Evolutionary conservation across 768 basidiomycete species (phyloP).

Genomic region (Hygrophorus pudorinus): DNA sequence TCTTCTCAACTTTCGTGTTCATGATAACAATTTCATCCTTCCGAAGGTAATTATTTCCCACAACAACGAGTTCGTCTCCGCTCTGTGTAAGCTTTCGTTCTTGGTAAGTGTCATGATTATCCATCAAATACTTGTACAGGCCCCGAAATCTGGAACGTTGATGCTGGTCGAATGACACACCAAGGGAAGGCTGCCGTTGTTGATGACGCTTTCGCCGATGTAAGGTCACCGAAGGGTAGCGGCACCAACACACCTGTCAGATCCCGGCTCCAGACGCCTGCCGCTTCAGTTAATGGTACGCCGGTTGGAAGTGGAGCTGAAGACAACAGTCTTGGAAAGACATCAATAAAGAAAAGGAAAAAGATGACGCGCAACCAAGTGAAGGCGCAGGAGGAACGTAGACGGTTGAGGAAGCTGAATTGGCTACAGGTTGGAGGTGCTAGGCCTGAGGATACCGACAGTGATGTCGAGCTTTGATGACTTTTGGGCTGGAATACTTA

Average conservation of each 20-base stretch:
- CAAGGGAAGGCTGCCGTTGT: slow-evolving; percentile 82
- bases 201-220: slow-evolving; percentile 74
- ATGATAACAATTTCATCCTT: slow-evolving; percentile 12
- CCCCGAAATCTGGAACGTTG: slow-evolving; percentile 93
- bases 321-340: slow-evolving; percentile 33
- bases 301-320: slow-evolving; percentile 76
- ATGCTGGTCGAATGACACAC: slow-evolving; percentile 73
- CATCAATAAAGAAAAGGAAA: slow-evolving; percentile 70
- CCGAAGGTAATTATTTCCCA: slow-evolving; percentile 88
- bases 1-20: slow-evolving; percentile 7
- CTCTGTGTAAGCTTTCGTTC: slow-evolving; percentile 51
- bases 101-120: slow-evolving; percentile 5
- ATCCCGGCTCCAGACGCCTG: slow-evolving; percentile 63
- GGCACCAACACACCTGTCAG: slow-evolving; percentile 60
- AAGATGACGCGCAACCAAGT: slow-evolving; percentile 83
- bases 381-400: slow-evolving; percentile 83
- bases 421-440: slow-evolving; percentile 81
- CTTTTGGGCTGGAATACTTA: background rate
- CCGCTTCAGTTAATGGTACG: slow-evolving; percentile 60
- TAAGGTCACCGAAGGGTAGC: slow-evolving; percentile 61
- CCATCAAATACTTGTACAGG: slow-evolving; percentile 31
- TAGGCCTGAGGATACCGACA: slow-evolving; percentile 77
- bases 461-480: slow-evolving; percentile 24
- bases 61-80: slow-evolving; percentile 80
- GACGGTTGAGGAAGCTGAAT: slow-evolving; percentile 65